A percentile compares a stretch with the other conserved stretches of the same genome.
phyloP scores from a whole-genome alignment of 768 basidiomycete genomes.

The Suillus spraguei region DNA sequence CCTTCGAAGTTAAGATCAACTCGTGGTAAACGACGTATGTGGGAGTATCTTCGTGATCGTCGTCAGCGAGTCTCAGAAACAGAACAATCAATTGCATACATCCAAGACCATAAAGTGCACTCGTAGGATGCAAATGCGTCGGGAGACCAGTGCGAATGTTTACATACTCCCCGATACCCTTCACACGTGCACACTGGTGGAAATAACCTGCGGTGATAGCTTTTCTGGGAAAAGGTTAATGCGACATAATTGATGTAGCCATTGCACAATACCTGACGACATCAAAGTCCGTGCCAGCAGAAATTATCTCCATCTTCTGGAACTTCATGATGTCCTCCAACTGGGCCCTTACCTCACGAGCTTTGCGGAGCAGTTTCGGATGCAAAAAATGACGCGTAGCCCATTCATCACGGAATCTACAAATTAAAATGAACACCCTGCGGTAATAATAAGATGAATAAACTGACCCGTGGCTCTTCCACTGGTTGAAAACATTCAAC shows the following conservation, averaged over 20 bases:
- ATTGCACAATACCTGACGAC: slow-evolving; percentile 59
- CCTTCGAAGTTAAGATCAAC: slow-evolving; percentile 91
- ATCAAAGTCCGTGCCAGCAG: slow-evolving; percentile 95
- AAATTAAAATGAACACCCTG: slow-evolving; percentile 7
- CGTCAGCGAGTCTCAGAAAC: slow-evolving; percentile 8
- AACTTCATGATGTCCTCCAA: slow-evolving; percentile 99
- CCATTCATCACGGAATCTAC: slow-evolving; percentile 93
- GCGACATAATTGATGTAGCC: not conserved
- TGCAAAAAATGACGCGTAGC: slow-evolving; percentile 94
- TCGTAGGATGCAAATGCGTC: slow-evolving; percentile 95
- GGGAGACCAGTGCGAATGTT: slow-evolving; percentile 95
- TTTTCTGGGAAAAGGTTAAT: slow-evolving; percentile 56
- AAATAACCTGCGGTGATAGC: slow-evolving; percentile 98
- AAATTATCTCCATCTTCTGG: slow-evolving; percentile 93
- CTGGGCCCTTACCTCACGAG: slow-evolving; percentile 92
- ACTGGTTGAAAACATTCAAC: slow-evolving; percentile 96
- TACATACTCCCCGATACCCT: slow-evolving; percentile 99
- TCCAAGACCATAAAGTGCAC: slow-evolving; percentile 93
- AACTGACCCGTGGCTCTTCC: slow-evolving; percentile 92
- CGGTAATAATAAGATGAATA: not conserved
- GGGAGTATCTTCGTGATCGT: slow-evolving; percentile 70
- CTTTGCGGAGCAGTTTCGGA: slow-evolving; percentile 93
- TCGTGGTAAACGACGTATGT: slow-evolving; percentile 98
- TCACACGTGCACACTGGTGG: slow-evolving; percentile 97
- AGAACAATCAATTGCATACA: slow-evolving; percentile 53